Evolutionary conservation across 2,329 filamentous ascomycete genomes (phyloP), one percentile per base, ranked within the genome.

Genomic region (Elsinoe australis): DNA sequence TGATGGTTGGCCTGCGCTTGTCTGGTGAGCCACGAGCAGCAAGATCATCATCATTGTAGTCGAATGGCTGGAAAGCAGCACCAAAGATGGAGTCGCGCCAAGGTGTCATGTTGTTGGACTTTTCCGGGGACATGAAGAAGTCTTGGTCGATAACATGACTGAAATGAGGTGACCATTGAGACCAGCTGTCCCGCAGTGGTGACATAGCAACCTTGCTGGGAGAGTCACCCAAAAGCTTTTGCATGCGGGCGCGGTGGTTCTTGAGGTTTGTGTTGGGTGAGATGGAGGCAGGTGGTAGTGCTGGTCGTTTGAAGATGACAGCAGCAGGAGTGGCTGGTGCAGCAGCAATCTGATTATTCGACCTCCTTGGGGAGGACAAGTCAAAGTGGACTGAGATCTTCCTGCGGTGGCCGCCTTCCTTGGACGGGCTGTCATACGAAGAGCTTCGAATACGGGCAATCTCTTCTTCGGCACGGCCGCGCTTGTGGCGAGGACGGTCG

Each of bases 211-310:
- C 74, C 56, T 79, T 79, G 46, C 79, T 74, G 3, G 87, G 87
- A 4, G 87, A 92, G 17, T 53, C 51, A 49, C 87, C 85, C 35
- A 94, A 79, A 71, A 95, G 79, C 55, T 85, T 78, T 51, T 78
- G 76, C 53, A 96, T 87, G 55, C 80, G 83, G 59, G 90, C 82
- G 48, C 90, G 85, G 62, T 96, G 92, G 55, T 92, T 81, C 50
- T 83, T 82, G 15, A 96, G 75, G 60, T 94, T 95, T 7, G 90
- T 95, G 61, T 92, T 94, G 1, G 92, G 90, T 10, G 90, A 96
- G 14, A 87, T 83, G 0, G 90, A 95, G 47, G 85, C 74, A 3
- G 79, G 85, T 22, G 79, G 76, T 49, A 76, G 73, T 12, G 70
- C 68, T 29, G 78, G 78, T 49, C 75, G 76, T 69, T 85, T 87